Evolutionary conservation across 1,139 yeast species (phyloP).

Genomic region (Yamadazyma oceani): DNA sequence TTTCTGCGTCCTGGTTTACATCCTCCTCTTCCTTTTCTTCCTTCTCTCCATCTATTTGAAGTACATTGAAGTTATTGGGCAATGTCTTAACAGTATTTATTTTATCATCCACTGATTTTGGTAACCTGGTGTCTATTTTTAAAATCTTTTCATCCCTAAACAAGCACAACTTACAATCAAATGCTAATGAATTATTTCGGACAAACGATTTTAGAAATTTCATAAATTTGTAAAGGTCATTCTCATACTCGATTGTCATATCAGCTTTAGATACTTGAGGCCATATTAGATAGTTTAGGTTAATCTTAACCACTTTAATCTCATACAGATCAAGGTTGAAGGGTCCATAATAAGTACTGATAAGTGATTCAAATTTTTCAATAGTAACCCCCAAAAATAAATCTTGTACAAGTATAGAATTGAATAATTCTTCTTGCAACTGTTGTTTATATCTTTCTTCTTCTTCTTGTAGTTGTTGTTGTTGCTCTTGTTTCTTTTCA

Average conservation of each 20-base stretch:
- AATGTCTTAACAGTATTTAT: background rate
- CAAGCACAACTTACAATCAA: slow-evolving; percentile 47
- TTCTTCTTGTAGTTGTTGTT: slow-evolving; percentile 22
- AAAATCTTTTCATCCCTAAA: slow-evolving; percentile 36
- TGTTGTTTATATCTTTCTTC: slow-evolving; percentile 17
- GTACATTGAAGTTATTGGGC: slow-evolving; percentile 1
- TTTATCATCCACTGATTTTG: slow-evolving; percentile 5
- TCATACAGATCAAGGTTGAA: slow-evolving; percentile 21
- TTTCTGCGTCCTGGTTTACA: no score
- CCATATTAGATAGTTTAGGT: slow-evolving; percentile 5
- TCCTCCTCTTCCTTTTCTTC: slow-evolving; percentile 1
- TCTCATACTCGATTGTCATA: slow-evolving; percentile 31
- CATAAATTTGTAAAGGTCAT: slow-evolving; percentile 32
- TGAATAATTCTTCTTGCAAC: slow-evolving; percentile 28
- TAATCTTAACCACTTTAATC: slow-evolving; percentile 15
- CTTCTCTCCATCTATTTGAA: slow-evolving; percentile 1
- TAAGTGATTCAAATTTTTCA: slow-evolving; percentile 25
- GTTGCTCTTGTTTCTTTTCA: slow-evolving; percentile 24
- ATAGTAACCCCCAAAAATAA: slow-evolving; percentile 54
- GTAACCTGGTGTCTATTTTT: slow-evolving; percentile 26
- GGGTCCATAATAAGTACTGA: slow-evolving; percentile 15
- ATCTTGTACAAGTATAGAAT: slow-evolving; percentile 56
- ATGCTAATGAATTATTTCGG: slow-evolving; percentile 44
- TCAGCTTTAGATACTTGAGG: slow-evolving; percentile 11
- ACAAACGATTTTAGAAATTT: slow-evolving; percentile 30